Evolutionary conservation across 2,329 filamentous ascomycete species (phyloP).

Genomic region (Calonectria leucothoes): DNA sequence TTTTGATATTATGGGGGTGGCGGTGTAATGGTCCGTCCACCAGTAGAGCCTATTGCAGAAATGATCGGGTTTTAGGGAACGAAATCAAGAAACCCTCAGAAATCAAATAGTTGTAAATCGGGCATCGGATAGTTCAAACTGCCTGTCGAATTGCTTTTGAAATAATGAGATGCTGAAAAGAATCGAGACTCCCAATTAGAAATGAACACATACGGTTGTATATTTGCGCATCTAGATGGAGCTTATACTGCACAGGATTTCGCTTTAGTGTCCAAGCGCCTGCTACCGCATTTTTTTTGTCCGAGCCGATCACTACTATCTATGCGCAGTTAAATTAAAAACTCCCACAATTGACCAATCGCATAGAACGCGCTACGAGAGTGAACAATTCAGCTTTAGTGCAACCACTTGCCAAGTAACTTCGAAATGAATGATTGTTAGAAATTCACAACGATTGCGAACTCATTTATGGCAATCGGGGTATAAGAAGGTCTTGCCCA

Average conservation of each 20-base stretch:
- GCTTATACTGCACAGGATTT: background rate
- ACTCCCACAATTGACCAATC: background rate
- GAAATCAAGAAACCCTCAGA: background rate
- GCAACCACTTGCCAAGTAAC: background rate
- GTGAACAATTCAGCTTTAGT: background rate
- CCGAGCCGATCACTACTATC: background rate
- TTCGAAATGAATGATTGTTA: background rate
- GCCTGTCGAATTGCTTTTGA: background rate
- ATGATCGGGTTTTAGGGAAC: background rate
- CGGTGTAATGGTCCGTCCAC: background rate
- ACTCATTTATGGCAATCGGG: no score
- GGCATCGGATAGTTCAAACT: background rate
- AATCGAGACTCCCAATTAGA: background rate
- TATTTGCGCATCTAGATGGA: background rate
- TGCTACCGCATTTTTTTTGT: background rate
- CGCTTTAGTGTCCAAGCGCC: background rate
- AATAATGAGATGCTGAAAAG: background rate
- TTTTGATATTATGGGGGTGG: background rate
- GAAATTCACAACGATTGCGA: background rate
- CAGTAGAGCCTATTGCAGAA: background rate
- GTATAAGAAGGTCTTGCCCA: background rate
- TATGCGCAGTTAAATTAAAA: background rate
- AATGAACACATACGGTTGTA: background rate
- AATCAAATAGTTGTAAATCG: background rate
- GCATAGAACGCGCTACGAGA: background rate